Evolutionary conservation across 148 eudicot genomes (phyloP).

Genomic region (Silene latifolia): DNA sequence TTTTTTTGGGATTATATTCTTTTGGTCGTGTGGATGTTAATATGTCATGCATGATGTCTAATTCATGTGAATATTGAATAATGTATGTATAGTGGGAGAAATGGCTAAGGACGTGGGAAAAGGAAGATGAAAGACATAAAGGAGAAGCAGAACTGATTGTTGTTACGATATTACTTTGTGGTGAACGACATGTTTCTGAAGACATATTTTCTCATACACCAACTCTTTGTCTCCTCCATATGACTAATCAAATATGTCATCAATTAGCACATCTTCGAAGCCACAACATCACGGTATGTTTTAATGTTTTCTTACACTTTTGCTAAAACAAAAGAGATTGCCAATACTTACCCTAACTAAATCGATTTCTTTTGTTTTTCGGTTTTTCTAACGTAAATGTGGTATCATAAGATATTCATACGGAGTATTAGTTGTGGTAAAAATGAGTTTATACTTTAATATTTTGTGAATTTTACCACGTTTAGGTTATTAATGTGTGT

Average conservation of each 20-base stretch:
- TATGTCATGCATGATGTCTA: not conserved
- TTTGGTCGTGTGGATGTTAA: not conserved
- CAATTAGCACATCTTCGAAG: constrained; percentile 36
- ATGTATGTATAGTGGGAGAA: constrained; percentile 50
- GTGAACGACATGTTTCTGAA: constrained; percentile 32
- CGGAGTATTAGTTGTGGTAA: too few relatives aligned
- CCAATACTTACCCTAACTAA: not conserved
- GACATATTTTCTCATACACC: constrained; percentile 32
- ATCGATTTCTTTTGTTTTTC: too few relatives aligned
- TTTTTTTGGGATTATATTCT: not conserved
- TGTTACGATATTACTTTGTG: constrained; percentile 42
- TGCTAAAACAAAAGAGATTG: not conserved
- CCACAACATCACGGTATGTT: constrained; percentile 31
- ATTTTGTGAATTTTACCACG: too few relatives aligned
- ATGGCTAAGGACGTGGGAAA: constrained; percentile 66
- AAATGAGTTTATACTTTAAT: too few relatives aligned
- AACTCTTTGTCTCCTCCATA: constrained; percentile 31
- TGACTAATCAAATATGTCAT: constrained; percentile 44
- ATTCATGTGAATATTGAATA: not conserved
- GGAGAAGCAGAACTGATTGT: constrained; percentile 59
- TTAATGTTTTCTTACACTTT: not conserved
- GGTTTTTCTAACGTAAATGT: too few relatives aligned
- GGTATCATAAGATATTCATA: too few relatives aligned
- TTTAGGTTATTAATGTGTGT: too few relatives aligned
- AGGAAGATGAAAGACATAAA: constrained; percentile 37